Evolutionary conservation across 768 basidiomycete species (phyloP).

Genomic region (Cystobasidiopsis lactophilus): DNA sequence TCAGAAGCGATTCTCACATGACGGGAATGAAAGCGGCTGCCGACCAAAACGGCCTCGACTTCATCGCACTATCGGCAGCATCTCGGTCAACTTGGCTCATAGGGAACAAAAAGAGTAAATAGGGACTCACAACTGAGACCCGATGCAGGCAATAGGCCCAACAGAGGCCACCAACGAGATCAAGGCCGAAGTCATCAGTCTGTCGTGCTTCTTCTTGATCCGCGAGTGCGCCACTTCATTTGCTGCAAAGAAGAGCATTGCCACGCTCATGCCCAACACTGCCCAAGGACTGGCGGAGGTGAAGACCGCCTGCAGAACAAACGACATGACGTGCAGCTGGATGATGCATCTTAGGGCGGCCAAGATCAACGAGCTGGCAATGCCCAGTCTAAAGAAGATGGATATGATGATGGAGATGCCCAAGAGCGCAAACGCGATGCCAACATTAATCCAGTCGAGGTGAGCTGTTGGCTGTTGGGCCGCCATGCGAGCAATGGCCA

Average conservation of each 20-base stretch:
- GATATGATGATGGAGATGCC: background rate
- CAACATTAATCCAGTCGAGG: background rate
- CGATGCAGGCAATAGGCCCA: background rate
- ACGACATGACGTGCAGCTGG: constrained; percentile 1
- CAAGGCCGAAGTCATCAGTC: background rate
- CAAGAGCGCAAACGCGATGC: background rate
- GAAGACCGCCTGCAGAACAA: constrained; percentile 4
- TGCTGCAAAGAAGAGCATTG: background rate
- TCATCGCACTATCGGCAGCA: constrained; percentile 36
- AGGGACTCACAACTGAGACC: no score
- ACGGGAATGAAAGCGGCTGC: constrained; percentile 25
- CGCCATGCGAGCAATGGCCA: no score
- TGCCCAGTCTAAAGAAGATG: constrained; percentile 1
- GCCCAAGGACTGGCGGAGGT: background rate
- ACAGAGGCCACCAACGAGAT: background rate
- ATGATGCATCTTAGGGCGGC: constrained; percentile 3
- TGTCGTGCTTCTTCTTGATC: background rate
- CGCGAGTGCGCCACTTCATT: constrained; percentile 1
- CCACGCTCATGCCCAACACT: background rate
- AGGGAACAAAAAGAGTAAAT: no score
- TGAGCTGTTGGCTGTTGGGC: no score
- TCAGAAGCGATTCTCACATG: background rate
- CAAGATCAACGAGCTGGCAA: background rate
- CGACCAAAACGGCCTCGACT: constrained; percentile 54
- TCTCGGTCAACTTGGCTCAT: background rate